Evolutionary conservation across 2,329 filamentous ascomycete genomes (phyloP).

Genomic region (Calonectria hawksworthii): DNA sequence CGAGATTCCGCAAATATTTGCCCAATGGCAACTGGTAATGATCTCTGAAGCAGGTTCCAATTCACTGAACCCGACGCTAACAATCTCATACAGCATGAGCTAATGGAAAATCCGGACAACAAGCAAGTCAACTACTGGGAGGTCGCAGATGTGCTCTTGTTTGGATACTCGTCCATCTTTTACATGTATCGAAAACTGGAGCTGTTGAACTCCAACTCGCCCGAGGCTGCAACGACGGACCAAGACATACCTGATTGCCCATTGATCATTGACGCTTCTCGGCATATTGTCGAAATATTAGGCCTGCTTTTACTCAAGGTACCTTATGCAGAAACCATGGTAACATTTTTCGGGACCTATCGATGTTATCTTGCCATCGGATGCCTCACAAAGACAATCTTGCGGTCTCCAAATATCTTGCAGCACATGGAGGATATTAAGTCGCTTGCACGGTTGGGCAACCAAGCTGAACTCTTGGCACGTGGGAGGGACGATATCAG

Average conservation of each 20-base stretch:
- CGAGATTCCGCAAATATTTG: background rate
- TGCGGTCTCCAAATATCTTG: background rate
- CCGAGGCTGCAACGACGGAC: background rate
- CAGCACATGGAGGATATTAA: background rate
- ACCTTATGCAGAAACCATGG: background rate
- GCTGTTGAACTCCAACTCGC: background rate
- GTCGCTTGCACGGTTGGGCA: background rate
- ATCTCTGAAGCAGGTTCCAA: fast-evolving
- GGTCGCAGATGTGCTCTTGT: background rate
- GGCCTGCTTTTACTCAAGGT: background rate
- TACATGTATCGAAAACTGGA: slow-evolving; percentile 5
- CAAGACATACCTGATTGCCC: background rate
- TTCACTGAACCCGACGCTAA: background rate
- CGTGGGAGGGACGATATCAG: background rate
- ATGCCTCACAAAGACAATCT: background rate
- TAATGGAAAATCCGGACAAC: background rate
- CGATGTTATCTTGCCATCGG: background rate
- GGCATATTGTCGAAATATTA: background rate
- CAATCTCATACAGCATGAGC: background rate
- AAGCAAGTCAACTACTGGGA: background rate
- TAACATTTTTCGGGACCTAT: background rate
- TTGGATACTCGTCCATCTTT: slow-evolving; percentile 3
- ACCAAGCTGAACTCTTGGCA: background rate
- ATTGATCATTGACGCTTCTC: background rate
- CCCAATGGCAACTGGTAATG: background rate